These are phyloP conservation scores for Oryza nivara DNA, from an alignment of 176 grass and related monocot species.

Conservation along the genomic window DNA sequence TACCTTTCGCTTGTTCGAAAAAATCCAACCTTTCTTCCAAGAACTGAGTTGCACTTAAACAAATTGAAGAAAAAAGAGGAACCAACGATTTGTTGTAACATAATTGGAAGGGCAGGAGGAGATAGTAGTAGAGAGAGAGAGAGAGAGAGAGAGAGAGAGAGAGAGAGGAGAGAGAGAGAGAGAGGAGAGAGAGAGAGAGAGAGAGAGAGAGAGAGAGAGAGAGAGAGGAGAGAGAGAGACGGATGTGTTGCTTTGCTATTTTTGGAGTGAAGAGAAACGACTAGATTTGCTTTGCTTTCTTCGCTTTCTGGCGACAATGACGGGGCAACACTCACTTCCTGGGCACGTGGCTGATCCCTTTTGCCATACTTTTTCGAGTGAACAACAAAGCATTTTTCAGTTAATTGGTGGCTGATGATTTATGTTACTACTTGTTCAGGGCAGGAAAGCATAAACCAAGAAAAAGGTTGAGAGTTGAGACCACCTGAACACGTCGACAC, in stretches of 20 bases:
- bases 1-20: background rate
- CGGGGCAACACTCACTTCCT: conserved; percentile 55
- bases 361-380: conserved; percentile 9
- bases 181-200: too few species aligned
- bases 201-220: too few species aligned
- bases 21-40: conserved; percentile 25
- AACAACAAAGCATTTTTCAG: background rate
- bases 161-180: too few species aligned
- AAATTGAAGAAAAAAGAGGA: background rate
- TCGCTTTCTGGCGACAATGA: conserved; percentile 54
- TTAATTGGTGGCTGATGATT: conserved; percentile 39
- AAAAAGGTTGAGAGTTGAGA: too few species aligned
- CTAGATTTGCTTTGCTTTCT: too few species aligned
- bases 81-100: conserved; percentile 7
- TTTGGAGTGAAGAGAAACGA: too few species aligned
- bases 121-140: background rate
- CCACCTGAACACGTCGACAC: too few species aligned
- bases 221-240: too few species aligned
- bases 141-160: too few species aligned
- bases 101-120: conserved; percentile 40
- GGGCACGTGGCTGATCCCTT: conserved; percentile 36
- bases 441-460: too few species aligned
- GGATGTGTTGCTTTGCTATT: conserved; percentile 35
- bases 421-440: too few species aligned
- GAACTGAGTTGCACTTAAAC: conserved; percentile 36